phyloP scores from a whole-genome alignment of 23 red algal genomes.

The Gracilariopsis chorda region DNA sequence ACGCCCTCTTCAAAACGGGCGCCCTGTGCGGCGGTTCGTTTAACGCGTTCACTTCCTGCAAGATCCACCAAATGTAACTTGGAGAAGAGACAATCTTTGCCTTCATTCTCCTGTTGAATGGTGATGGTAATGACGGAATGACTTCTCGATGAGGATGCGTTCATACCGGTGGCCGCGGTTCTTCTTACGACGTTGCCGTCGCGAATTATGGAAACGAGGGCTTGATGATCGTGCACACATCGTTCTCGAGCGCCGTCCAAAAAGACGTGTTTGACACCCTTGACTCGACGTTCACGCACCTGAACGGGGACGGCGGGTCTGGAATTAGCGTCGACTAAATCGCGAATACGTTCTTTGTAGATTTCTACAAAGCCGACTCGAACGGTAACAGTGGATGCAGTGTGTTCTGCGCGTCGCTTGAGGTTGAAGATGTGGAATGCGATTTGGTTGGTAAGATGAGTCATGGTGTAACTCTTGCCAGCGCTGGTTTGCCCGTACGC shows the following conservation, averaged over 20 bases:
- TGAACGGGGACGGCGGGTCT: conserved; percentile 10
- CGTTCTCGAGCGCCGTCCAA: conserved; percentile 52
- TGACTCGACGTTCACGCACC: conserved; percentile 21
- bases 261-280: conserved; percentile 7
- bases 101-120: conserved; percentile 52
- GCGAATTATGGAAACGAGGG: conserved; percentile 6
- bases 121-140: conserved; percentile 90
- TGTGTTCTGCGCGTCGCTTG: background rate
- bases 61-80: conserved; percentile 92
- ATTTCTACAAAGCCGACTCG: conserved; percentile 72
- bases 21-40: conserved; percentile 70
- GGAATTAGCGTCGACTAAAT: conserved; percentile 42
- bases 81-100: conserved; percentile 13
- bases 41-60: conserved; percentile 88
- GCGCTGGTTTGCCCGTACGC: conserved; percentile 95
- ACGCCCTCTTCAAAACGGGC: conserved; percentile 81
- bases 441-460: conserved; percentile 29
- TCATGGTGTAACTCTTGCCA: conserved; percentile 96
- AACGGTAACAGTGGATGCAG: background rate
- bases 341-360: conserved; percentile 54
- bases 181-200: conserved; percentile 13
- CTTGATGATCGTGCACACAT: conserved; percentile 1
- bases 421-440: conserved; percentile 11
- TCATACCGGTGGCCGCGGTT: conserved; percentile 93
- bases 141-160: conserved; percentile 56